phyloP scores from a whole-genome alignment of 768 basidiomycete species.

The Amanita thiersii region DNA sequence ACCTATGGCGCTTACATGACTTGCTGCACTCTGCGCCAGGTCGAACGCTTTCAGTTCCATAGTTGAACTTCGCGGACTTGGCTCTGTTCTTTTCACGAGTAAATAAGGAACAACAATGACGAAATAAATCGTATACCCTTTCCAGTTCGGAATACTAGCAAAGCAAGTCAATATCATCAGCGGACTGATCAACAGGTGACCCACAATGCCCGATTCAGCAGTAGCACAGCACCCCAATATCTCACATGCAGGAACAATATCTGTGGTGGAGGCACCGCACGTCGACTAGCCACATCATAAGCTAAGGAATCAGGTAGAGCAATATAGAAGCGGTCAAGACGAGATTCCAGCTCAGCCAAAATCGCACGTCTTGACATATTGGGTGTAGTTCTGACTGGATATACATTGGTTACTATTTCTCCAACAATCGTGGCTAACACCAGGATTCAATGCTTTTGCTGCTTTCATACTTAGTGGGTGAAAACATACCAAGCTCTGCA shows the following conservation, averaged over 20 bases:
- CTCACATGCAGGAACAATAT: constrained; percentile 63
- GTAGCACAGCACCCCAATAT: constrained; percentile 68
- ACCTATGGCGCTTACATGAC: constrained; percentile 63
- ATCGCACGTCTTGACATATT: constrained; percentile 38
- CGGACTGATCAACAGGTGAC: constrained; percentile 19
- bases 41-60: constrained; percentile 63
- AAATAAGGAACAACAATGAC: neutral
- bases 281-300: constrained; percentile 48
- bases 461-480: too few species aligned
- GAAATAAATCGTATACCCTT: constrained; percentile 34
- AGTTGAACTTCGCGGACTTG: constrained; percentile 37
- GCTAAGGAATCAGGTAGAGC: constrained; percentile 56
- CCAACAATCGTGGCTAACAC: constrained; percentile 66
- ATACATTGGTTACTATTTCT: constrained; percentile 56
- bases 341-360: constrained; percentile 50
- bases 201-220: constrained; percentile 76
- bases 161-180: constrained; percentile 10
- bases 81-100: constrained; percentile 28
- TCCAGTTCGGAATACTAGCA: constrained; percentile 65
- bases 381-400: constrained; percentile 53
- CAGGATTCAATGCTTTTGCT: too few species aligned
- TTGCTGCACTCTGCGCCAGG: constrained; percentile 65
- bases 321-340: constrained; percentile 69
- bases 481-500: constrained; percentile 46
- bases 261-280: constrained; percentile 50